phyloP scores from a whole-genome alignment of 106 monocot species.

The Alisma plantagoaquatica region DNA sequence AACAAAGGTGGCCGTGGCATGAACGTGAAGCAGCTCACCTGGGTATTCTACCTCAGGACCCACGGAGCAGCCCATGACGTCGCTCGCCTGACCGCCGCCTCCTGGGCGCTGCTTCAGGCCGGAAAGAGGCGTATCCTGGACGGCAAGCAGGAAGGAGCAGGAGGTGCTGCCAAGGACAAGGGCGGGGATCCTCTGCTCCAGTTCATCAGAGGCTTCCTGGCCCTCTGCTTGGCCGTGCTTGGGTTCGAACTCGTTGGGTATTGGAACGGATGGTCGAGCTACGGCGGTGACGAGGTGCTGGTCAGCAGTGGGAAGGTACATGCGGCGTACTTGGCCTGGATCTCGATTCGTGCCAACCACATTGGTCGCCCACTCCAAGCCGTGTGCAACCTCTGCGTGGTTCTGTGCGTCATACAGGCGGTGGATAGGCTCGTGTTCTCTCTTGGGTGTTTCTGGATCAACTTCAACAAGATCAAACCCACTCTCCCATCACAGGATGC shows the following conservation, averaged over 20 bases:
- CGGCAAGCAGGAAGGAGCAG: constrained; percentile 4
- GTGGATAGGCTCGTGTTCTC: constrained; percentile 34
- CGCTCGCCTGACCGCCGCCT: constrained; percentile 24
- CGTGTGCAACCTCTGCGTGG: constrained; percentile 37
- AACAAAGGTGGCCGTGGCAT: constrained; percentile 20
- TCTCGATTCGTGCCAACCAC: constrained; percentile 30
- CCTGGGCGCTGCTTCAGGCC: constrained; percentile 34
- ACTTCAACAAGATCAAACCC: constrained; percentile 41
- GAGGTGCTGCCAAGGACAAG: constrained; percentile 16
- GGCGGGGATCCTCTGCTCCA: constrained; percentile 26
- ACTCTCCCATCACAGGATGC: too few relatives aligned
- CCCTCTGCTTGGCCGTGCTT: constrained; percentile 27
- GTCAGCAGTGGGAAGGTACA: constrained; percentile 39
- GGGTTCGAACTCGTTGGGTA: constrained; percentile 36
- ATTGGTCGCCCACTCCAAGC: constrained; percentile 24
- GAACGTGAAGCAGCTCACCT: constrained; percentile 54
- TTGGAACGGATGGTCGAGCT: constrained; percentile 49
- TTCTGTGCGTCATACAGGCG: constrained; percentile 46
- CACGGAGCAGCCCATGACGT: constrained; percentile 26
- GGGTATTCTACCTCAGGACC: constrained; percentile 44
- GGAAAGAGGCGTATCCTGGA: constrained; percentile 23
- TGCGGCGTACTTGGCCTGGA: constrained; percentile 39
- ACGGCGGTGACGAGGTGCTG: constrained; percentile 16
- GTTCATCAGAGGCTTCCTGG: constrained; percentile 33
- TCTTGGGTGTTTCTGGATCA: constrained; percentile 60